A percentile compares a stretch with the other conserved stretches of the same genome.
Conservation (phyloP, 352 stramenopile genomes). For the Phytophthora litchii region DNA sequence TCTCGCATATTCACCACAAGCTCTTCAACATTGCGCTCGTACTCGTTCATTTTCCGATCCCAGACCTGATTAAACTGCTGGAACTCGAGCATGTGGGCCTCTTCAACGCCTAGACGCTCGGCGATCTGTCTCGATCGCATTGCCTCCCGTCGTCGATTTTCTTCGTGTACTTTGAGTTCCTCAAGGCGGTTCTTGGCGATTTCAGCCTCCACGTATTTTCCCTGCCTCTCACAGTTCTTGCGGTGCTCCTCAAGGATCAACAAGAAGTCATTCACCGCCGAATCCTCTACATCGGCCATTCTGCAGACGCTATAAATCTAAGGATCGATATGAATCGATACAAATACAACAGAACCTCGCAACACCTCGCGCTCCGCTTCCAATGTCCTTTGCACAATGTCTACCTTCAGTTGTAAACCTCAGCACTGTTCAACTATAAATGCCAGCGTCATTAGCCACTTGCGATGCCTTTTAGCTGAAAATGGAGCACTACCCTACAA, state of each 20-base stretch:
- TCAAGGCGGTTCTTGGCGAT: slow-evolving; percentile 96
- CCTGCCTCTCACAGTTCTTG: slow-evolving; percentile 97
- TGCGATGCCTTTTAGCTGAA: slow-evolving; percentile 1
- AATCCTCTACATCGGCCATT: slow-evolving; percentile 77
- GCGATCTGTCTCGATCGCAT: slow-evolving; percentile 95
- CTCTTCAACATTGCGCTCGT: slow-evolving; percentile 92
- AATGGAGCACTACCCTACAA: neutral
- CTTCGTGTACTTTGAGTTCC: slow-evolving; percentile 96
- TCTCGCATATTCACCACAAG: slow-evolving; percentile 93
- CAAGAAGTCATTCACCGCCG: slow-evolving; percentile 86
- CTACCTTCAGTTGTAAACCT: neutral
- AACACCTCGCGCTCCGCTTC: slow-evolving; percentile 6
- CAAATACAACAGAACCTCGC: slow-evolving; percentile 1
- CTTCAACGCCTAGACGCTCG: slow-evolving; percentile 94
- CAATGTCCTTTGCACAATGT: neutral
- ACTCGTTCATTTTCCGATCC: slow-evolving; percentile 96
- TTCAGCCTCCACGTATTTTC: slow-evolving; percentile 97
- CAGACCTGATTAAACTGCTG: slow-evolving; percentile 97
- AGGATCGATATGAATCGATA: slow-evolving; percentile 2
- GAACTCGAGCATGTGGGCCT: slow-evolving; percentile 98
- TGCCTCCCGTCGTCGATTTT: slow-evolving; percentile 94
- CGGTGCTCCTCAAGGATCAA: slow-evolving; percentile 94
- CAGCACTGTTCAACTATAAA: slow-evolving; percentile 28
- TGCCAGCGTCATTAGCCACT: neutral
- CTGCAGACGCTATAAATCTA: neutral